phyloP scores from a whole-genome alignment of 2,329 filamentous ascomycete genomes.

The Aureobasidium vineae region DNA sequence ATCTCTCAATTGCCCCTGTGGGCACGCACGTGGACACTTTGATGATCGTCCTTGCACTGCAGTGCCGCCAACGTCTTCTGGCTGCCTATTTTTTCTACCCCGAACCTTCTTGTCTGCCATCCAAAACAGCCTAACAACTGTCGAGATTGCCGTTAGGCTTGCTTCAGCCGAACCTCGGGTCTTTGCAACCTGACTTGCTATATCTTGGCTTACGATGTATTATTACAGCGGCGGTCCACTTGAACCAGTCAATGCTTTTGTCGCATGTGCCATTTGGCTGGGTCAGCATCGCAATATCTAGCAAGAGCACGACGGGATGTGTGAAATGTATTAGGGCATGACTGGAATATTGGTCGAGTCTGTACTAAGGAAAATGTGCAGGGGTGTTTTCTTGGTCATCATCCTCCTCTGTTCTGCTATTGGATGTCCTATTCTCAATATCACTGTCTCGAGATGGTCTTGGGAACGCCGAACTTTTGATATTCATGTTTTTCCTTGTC shows the following conservation, averaged over 20 bases:
- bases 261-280: background rate
- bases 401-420: no score
- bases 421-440: no score
- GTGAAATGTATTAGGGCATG: background rate
- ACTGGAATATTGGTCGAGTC: background rate
- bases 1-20: background rate
- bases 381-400: no score
- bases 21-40: constrained; percentile 6
- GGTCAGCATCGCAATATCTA: background rate
- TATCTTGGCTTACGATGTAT: background rate
- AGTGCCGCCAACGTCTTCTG: constrained; percentile 15
- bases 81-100: background rate
- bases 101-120: background rate
- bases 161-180: background rate
- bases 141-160: background rate
- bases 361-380: background rate
- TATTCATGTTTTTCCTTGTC: no score
- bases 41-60: constrained; percentile 7
- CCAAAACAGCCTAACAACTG: background rate
- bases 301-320: background rate
- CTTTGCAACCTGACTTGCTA: background rate
- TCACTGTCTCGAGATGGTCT: no score
- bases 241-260: background rate
- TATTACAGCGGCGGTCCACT: background rate
- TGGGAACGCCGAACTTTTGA: no score